Conservation (phyloP, 352 stramenopile species). For the Globisporangium parvum region DNA sequence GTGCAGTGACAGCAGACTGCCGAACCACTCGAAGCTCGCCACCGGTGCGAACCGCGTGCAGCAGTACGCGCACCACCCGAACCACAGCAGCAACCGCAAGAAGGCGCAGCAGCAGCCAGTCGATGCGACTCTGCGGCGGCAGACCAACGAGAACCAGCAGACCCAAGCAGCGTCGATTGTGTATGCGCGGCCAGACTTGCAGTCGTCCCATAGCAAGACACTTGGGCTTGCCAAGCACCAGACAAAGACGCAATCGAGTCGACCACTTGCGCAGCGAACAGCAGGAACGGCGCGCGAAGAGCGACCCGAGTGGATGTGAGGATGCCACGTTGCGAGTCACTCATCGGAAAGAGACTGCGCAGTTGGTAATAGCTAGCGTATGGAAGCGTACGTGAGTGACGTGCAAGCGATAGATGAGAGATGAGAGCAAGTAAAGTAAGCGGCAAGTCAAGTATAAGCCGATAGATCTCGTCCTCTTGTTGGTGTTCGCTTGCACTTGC, state of each 20-base stretch:
- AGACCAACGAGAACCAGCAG: background rate
- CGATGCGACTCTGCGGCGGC: background rate
- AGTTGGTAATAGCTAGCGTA: background rate
- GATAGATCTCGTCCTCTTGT: too few relatives aligned
- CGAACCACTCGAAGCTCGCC: constrained; percentile 6
- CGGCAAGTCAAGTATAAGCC: too few relatives aligned
- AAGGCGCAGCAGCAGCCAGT: background rate
- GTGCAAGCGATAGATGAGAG: background rate
- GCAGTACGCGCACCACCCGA: constrained; percentile 4
- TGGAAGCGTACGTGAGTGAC: background rate
- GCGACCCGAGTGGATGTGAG: constrained; percentile 12
- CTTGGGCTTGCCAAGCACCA: background rate
- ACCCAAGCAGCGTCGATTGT: constrained; percentile 7
- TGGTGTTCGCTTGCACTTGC: too few relatives aligned
- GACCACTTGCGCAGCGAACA: background rate
- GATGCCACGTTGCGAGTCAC: background rate
- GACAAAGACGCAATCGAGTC: background rate
- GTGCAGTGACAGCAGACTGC: background rate
- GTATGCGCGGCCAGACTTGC: constrained; percentile 3
- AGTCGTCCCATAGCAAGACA: background rate
- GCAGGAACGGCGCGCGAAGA: background rate
- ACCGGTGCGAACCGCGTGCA: background rate
- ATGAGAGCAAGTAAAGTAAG: background rate
- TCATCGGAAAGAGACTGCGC: background rate
- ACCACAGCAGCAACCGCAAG: constrained; percentile 11